Evolutionary conservation across 2,329 filamentous ascomycete species (phyloP).

Genomic region (Corynespora cassiicola): DNA sequence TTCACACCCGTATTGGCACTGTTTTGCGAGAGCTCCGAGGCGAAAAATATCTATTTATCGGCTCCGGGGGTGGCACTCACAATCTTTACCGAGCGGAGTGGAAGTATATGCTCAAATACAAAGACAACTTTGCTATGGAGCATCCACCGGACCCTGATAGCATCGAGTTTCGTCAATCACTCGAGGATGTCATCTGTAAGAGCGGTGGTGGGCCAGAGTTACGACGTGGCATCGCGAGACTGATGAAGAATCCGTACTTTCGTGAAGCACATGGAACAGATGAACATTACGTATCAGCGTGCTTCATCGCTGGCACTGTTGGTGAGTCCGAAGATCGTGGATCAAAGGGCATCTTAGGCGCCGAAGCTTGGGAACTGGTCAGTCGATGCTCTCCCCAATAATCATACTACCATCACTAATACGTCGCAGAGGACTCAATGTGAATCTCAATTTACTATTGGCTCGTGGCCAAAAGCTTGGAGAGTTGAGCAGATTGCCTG

Average conservation of each 20-base stretch:
- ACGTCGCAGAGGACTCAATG: not conserved
- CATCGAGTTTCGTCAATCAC: constrained; percentile 4
- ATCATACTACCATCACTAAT: no score
- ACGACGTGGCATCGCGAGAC: not conserved
- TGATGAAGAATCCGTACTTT: constrained; percentile 5
- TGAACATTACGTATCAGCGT: constrained; percentile 1
- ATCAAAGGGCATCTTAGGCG: not conserved
- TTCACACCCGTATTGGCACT: constrained; percentile 1
- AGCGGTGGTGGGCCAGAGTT: constrained; percentile 1
- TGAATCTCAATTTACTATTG: constrained; percentile 3
- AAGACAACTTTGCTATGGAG: constrained; percentile 5
- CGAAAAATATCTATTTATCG: constrained; percentile 2
- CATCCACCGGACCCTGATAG: not conserved
- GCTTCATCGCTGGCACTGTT: constrained; percentile 1
- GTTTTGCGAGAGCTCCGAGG: not conserved
- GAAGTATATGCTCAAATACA: constrained; percentile 5
- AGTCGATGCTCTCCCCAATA: no score
- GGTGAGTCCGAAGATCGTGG: constrained; percentile 2
- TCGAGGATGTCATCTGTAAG: constrained; percentile 3
- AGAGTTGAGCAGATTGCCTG: no score
- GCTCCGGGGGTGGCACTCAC: constrained; percentile 2
- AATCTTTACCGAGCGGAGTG: constrained; percentile 4
- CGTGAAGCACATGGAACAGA: no score
- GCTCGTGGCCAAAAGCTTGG: not conserved
- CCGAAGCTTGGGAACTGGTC: constrained; percentile 1